Evolutionary conservation across 139 green algal species (phyloP), one percentile per base, ranked within the genome.

Genomic region (Tetradesmus obliquus): DNA sequence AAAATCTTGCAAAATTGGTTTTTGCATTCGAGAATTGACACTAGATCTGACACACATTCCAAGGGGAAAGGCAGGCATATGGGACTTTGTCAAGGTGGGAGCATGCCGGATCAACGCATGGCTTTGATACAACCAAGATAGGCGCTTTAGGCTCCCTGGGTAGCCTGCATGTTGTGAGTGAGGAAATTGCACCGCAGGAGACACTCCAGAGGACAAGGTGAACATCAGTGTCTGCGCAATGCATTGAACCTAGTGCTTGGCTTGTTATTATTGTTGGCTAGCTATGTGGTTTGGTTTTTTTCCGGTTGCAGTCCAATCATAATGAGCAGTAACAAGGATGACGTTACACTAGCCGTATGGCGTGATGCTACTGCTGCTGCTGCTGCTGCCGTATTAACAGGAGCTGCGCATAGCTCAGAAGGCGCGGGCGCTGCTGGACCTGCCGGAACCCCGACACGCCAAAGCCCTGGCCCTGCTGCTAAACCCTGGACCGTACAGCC

Each of bases 401-500:
- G 89, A 92, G 62, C 66, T 92, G 20, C 84, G 82, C 51, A 19
- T 60, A 19, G 69, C 89, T 9, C 89, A 92, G 51, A 69, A 74
- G 17, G 89, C 89, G 0, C 84, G 89, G 4, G 82, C 17, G 51
- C 32, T 92, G 53, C 62, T 92, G 8, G 76, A 74, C 62, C 89
- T 92, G 20, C 82, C 72, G n/a, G 89, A 92, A 15, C 80, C 81
- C 51, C 62, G 9, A 66, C 53, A 88, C 20, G 20, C 51, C 66
- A 55, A 57, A 57, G 82, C 89, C 32, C 89, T 92, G 54, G 89
- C 82, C 8, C 51, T 71, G 10, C n/a, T 89, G 12, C 51, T 92
- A 5, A 89, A 62, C 32, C 89, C 81, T 45, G 82, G 89, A 32
- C 82, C 89, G 7, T 84, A 24, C 53, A 82, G 82, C 81, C 89